Percentiles rank a stretch among this genome's conserved stretches.
Evolutionary conservation across 305 asterid genomes (phyloP).

Genomic region (Plantago coronopus): DNA sequence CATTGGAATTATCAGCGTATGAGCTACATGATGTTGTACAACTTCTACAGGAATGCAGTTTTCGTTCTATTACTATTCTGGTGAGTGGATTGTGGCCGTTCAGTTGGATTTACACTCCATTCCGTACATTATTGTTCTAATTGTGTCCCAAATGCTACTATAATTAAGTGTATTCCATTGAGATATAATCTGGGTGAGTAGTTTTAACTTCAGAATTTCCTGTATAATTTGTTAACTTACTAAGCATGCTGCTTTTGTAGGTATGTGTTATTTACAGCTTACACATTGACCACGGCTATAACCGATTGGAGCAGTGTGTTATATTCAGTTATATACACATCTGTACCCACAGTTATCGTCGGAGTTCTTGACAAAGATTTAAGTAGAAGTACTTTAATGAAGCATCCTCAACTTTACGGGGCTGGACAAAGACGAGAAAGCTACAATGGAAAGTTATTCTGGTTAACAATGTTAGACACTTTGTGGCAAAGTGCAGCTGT

Average conservation of each 20-base stretch:
- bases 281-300: slow-evolving; percentile 86
- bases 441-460: slow-evolving; percentile 67
- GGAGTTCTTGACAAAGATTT: slow-evolving; percentile 89
- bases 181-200: too few relatives aligned
- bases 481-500: slow-evolving; percentile 85
- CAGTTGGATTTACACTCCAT: neutral
- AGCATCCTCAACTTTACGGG: slow-evolving; percentile 82
- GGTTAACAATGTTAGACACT: slow-evolving; percentile 76
- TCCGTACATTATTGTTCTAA: too few relatives aligned
- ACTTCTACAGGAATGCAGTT: slow-evolving; percentile 85
- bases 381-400: slow-evolving; percentile 63
- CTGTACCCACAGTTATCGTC: slow-evolving; percentile 76
- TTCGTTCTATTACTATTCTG: slow-evolving; percentile 85
- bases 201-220: neutral
- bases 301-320: slow-evolving; percentile 97
- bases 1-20: slow-evolving; percentile 98
- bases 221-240: neutral
- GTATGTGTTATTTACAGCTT: slow-evolving; percentile 76
- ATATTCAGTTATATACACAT: slow-evolving; percentile 78
- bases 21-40: slow-evolving; percentile 92
- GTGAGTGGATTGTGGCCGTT: slow-evolving; percentile 47
- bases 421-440: slow-evolving; percentile 85
- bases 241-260: slow-evolving; percentile 35
- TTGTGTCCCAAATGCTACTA: too few relatives aligned
- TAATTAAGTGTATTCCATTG: too few relatives aligned